Evolutionary conservation across 108 stramenopile genomes (phyloP).

Genomic region (Bacterosira constricta): DNA sequence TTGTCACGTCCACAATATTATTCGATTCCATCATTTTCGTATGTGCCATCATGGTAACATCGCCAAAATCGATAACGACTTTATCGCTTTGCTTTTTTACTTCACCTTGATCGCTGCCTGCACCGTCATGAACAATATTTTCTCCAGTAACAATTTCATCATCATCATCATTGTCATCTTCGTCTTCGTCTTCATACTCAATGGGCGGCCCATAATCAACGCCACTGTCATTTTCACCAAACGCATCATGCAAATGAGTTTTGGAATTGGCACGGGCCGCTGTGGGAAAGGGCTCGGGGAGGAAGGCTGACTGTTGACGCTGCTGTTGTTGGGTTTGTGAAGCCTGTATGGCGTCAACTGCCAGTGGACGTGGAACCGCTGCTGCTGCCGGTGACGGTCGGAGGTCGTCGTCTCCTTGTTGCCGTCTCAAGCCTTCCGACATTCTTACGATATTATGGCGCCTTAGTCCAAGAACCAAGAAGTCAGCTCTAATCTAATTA

Average conservation of each 20-base stretch:
- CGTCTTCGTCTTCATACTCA: constrained; percentile 18
- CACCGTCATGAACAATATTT: background rate
- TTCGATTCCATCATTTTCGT: background rate
- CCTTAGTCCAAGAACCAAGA: too few relatives aligned
- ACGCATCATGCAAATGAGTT: constrained; percentile 30
- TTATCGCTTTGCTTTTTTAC: background rate
- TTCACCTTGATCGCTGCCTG: background rate
- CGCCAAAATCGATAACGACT: background rate
- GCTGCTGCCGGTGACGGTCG: too few relatives aligned
- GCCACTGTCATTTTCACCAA: constrained; percentile 26
- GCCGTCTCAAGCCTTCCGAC: too few relatives aligned
- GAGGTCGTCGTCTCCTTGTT: too few relatives aligned
- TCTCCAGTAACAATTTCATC: background rate
- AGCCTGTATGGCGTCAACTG: too few relatives aligned
- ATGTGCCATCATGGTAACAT: background rate
- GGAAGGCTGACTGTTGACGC: constrained; percentile 1
- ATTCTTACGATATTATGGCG: too few relatives aligned
- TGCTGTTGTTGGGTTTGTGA: too few relatives aligned
- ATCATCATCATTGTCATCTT: constrained; percentile 6
- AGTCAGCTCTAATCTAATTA: too few relatives aligned
- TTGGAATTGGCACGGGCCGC: background rate
- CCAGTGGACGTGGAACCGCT: too few relatives aligned
- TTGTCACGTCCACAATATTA: background rate
- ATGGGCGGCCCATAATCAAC: constrained; percentile 34
- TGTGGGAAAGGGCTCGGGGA: constrained; percentile 1